phyloP scores from a whole-genome alignment of 495 filamentous ascomycete species.

The Glonium stellatum region DNA sequence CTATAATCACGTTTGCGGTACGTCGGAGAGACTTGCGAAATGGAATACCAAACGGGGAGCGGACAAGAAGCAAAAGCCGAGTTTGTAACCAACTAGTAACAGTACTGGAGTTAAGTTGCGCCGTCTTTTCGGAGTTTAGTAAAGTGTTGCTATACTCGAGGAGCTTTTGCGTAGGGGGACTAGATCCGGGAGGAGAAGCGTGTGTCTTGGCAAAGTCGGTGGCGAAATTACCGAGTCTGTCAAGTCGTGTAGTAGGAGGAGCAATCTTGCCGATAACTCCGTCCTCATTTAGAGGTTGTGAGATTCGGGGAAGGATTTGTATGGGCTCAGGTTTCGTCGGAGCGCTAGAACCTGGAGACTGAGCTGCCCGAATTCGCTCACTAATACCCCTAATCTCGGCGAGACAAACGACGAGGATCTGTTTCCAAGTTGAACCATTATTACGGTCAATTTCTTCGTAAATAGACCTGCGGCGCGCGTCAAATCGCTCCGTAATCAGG shows the following conservation, averaged over 20 bases:
- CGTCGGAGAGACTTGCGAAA: conserved; percentile 66
- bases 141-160: conserved; percentile 18
- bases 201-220: conserved; percentile 50
- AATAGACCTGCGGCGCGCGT: conserved; percentile 68
- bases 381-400: conserved; percentile 59
- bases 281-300: conserved; percentile 37
- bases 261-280: conserved; percentile 51
- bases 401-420: conserved; percentile 62
- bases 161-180: conserved; percentile 4
- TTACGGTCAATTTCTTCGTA: conserved; percentile 85
- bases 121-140: conserved; percentile 10
- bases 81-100: conserved; percentile 33
- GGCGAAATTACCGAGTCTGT: conserved; percentile 47
- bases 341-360: conserved; percentile 30
- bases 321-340: conserved; percentile 41
- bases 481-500: conserved; percentile 65
- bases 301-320: conserved; percentile 24
- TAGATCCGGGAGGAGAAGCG: conserved; percentile 20
- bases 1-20: conserved; percentile 53
- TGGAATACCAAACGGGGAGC: conserved; percentile 54
- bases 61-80: conserved; percentile 32
- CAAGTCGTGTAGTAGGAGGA: conserved; percentile 42
- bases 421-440: conserved; percentile 70
- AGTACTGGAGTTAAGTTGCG: conserved; percentile 31
- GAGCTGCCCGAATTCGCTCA: conserved; percentile 53